phyloP scores from a whole-genome alignment of 805 yeast species.

The Saturnispora zaruensis region DNA sequence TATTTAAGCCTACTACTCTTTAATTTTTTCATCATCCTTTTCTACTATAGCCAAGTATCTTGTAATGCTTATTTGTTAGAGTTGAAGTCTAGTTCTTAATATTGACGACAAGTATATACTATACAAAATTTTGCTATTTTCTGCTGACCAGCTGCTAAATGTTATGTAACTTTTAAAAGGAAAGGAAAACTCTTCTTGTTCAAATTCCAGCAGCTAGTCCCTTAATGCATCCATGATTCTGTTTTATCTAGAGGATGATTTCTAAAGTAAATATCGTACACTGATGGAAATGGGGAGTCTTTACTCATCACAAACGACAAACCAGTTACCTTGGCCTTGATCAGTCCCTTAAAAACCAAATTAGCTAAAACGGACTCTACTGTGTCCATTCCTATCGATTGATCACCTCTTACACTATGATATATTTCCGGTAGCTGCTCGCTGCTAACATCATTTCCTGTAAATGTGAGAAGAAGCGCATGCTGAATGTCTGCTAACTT shows the following conservation, averaged over 20 bases:
- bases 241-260: conserved; percentile 18
- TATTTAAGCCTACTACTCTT: background rate
- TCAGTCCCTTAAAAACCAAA: conserved; percentile 44
- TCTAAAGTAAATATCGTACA: conserved; percentile 16
- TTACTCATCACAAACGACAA: conserved; percentile 25
- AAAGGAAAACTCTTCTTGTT: no score
- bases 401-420: conserved; percentile 7
- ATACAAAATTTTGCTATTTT: no score
- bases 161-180: no score
- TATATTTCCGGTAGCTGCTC: conserved; percentile 14
- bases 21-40: background rate
- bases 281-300: conserved; percentile 24
- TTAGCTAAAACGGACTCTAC: conserved; percentile 44
- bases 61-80: no score
- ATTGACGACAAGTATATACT: no score
- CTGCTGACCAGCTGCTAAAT: background rate
- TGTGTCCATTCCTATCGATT: conserved; percentile 16
- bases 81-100: no score
- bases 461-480: conserved; percentile 21
- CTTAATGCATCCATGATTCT: conserved; percentile 26
- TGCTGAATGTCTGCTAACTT: conserved; percentile 17
- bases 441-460: background rate
- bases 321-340: conserved; percentile 41
- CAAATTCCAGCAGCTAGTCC: no score
- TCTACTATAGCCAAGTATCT: background rate